phyloP scores from a whole-genome alignment of 2,329 filamentous ascomycete species.

The Aspergillus spinulosporus region DNA sequence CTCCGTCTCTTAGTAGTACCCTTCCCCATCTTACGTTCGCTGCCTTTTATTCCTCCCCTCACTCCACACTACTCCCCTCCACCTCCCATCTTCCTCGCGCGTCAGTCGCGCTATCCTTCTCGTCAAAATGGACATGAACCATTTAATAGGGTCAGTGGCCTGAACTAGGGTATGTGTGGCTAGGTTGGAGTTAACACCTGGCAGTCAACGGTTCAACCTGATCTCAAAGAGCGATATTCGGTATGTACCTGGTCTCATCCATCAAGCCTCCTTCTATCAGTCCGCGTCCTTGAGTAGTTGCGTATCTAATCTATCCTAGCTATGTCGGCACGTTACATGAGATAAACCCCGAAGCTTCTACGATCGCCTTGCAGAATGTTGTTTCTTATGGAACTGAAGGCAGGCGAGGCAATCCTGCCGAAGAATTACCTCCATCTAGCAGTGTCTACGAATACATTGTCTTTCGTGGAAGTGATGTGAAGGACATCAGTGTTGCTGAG shows the following conservation, averaged over 20 bases:
- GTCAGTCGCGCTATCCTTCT: slow-evolving; percentile 34
- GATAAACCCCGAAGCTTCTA: slow-evolving; percentile 96
- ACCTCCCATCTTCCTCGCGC: slow-evolving; percentile 28
- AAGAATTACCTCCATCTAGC: slow-evolving; percentile 80
- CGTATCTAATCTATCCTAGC: slow-evolving; percentile 54
- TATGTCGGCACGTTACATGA: slow-evolving; percentile 95
- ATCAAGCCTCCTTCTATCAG: slow-evolving; percentile 8
- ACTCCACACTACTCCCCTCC: slow-evolving; percentile 22
- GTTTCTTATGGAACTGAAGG: slow-evolving; percentile 92
- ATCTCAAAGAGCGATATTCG: slow-evolving; percentile 97
- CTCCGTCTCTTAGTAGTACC: slow-evolving; percentile 18
- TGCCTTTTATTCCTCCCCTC: slow-evolving; percentile 28
- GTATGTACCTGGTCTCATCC: slow-evolving; percentile 53
- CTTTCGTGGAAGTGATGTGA: slow-evolving; percentile 96
- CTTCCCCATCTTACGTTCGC: slow-evolving; percentile 24
- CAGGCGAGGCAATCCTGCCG: slow-evolving; percentile 71
- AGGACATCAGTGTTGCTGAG: slow-evolving; percentile 92
- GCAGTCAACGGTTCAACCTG: slow-evolving; percentile 87
- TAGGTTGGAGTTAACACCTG: slow-evolving; percentile 39
- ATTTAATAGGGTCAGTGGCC: slow-evolving; percentile 49
- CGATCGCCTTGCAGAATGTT: slow-evolving; percentile 96
- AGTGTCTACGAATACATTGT: slow-evolving; percentile 98
- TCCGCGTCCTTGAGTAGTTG: slow-evolving; percentile 12
- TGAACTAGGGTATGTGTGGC: slow-evolving; percentile 36
- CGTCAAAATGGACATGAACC: slow-evolving; percentile 51